Evolutionary conservation across 1,139 yeast species (phyloP), one percentile per base, ranked within the genome.

Genomic region (Nakaseomyces glabratus): DNA sequence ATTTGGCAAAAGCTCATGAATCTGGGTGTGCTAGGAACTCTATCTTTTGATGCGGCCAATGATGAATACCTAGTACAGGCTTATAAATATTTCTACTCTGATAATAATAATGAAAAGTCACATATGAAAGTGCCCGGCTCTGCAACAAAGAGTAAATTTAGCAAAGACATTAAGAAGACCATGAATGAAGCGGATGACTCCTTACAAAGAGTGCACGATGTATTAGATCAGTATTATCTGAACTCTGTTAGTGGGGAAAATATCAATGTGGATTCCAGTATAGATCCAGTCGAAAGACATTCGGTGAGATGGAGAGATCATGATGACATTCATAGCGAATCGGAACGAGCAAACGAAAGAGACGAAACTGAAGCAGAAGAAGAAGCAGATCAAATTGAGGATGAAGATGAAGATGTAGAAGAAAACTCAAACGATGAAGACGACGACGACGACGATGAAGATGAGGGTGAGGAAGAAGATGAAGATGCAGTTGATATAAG

Each of bases 11-110:
- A 46, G 35, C 35, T 55, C 28, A 52, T 51, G 49, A 42, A 42
- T 20, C 24, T 55, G 16, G 58, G 58, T 13, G 58, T 55, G 10
- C 34, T 54, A 6, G 60, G 60, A 10, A 55, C 58, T 4, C 39
- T 55, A 6, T 49, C 57, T 1, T 55, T 48, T 35, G 52, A 51
- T 33, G 37, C 51, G 1, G 45, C 49, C 2, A 48, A 43, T 24
- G 60, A 55, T 40, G 54, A 51, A 11, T 55, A 55, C 31, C 38
- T 55, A 26, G 37, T 52, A n/a, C 57, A 53, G 32, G 51, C 51
- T 4, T 52, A 53, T 37, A 47, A 49, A 38, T 53, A 52, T 34
- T 55, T 55, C 33, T 55, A 48, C 32, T 50, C 58, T 2, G 22
- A 22, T 6, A 49, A 47, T 17, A 25, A 43, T 2, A 37, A 35